phyloP scores from a whole-genome alignment of 2,329 filamentous ascomycete genomes.

The Colletotrichum incanum region DNA sequence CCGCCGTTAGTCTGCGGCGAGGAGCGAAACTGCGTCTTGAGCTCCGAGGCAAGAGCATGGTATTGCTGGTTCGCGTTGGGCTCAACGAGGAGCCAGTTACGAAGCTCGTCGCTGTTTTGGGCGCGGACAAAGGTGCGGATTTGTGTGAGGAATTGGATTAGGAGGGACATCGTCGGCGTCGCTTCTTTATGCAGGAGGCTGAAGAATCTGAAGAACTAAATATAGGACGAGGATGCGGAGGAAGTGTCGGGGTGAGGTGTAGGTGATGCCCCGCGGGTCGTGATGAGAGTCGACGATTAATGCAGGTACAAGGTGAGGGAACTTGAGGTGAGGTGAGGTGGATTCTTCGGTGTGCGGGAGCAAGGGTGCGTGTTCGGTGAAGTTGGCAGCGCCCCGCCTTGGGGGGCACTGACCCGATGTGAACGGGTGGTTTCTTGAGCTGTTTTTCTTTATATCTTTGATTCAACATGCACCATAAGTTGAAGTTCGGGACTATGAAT shows the following conservation, averaged over 20 bases:
- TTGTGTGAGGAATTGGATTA: slow-evolving; percentile 78
- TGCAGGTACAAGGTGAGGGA: slow-evolving; percentile 17
- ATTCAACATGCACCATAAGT: background rate
- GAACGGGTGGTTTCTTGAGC: background rate
- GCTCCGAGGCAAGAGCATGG: slow-evolving; percentile 76
- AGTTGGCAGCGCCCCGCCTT: slow-evolving; percentile 1
- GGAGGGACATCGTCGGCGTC: slow-evolving; percentile 68
- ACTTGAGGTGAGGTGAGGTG: slow-evolving; percentile 28
- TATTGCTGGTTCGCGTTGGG: slow-evolving; percentile 79
- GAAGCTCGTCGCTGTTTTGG: slow-evolving; percentile 76
- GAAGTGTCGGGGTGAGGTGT: slow-evolving; percentile 5
- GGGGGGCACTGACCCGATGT: background rate
- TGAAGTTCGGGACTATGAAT: background rate
- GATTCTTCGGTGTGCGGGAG: slow-evolving; percentile 28
- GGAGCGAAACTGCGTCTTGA: slow-evolving; percentile 71
- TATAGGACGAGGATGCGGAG: background rate
- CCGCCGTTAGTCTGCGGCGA: background rate
- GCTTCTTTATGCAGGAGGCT: background rate
- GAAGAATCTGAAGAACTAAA: background rate
- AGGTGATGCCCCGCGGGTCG: slow-evolving; percentile 6
- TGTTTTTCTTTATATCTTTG: background rate
- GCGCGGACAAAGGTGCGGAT: slow-evolving; percentile 74
- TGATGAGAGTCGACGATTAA: slow-evolving; percentile 13
- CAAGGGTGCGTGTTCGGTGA: slow-evolving; percentile 30
- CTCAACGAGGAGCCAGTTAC: slow-evolving; percentile 82